Base-by-base conservation (phyloP, 768 basidiomycete species). In the Lentinula guzmanii region DNA sequence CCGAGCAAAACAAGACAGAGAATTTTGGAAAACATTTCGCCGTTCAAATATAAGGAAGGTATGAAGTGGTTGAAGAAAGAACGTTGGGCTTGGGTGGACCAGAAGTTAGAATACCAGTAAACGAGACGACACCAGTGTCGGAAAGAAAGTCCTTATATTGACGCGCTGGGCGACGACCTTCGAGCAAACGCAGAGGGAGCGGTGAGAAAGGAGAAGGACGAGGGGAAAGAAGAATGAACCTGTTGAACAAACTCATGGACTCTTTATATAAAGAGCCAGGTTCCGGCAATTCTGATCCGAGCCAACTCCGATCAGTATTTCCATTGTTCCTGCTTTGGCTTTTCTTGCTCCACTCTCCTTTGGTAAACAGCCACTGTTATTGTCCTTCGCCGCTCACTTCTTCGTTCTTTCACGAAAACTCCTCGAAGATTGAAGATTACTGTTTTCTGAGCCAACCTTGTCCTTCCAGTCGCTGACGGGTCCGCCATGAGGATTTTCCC, bases 111-210 rank as follows among this genome's bases (percentile, higher is more conserved):
- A 43, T 56, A 37, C 58, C 45, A 51, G 58, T 31, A 59, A 50
- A 51, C 56, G 15, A 51, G 34, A 59, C 34, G 58, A 59, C 58
- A 59, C 58, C 58, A 59, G 58, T 59, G 58, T 59, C 58, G 34
- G 45, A 50, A 59, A 35, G 18, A 59, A 39, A 50, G 48, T 39
- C 58, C 58, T 58, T 48, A 13, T 1, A 33, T 18, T 42, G 58
- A 59, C 58, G 58, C 58, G 58, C 58, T 59, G 34, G 58, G 58
- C 58, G 58, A 59, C 58, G 58, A 59, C 58, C 58, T 59, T 59
- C 43, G 39, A 50, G 56, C 56, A 45, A 59, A 34, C 18, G 21
- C 45, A 50, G 58, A 59, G 58, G 5, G 24, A 58, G 46, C 15
- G 58, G 58, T 10, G 31, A 58, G 15, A 24, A 37, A 41, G 46